phyloP scores from a whole-genome alignment of 202 grass and related monocot species.

The Hordeum pubiflorum region DNA sequence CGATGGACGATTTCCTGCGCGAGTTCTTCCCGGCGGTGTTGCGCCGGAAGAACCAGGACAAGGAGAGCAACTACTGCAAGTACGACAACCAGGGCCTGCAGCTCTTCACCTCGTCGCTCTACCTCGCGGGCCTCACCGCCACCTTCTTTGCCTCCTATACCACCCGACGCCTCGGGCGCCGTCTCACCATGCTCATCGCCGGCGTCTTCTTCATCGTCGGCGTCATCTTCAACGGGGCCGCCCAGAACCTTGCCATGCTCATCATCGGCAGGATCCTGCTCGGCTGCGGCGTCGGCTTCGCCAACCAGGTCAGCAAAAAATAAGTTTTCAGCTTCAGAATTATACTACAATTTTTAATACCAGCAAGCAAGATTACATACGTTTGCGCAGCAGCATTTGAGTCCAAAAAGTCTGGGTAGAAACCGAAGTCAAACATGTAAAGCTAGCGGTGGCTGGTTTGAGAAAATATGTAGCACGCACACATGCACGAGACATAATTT shows the following conservation, averaged over 20 bases:
- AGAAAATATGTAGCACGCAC: background rate
- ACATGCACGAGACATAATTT: background rate
- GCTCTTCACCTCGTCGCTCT: slow-evolving; percentile 87
- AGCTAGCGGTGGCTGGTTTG: slow-evolving; percentile 5
- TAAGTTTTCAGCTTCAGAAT: background rate
- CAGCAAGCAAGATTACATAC: background rate
- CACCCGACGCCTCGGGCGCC: slow-evolving; percentile 66
- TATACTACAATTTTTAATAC: background rate
- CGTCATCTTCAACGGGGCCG: slow-evolving; percentile 73
- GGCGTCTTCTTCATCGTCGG: slow-evolving; percentile 69
- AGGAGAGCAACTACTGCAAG: slow-evolving; percentile 97
- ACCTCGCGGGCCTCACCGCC: slow-evolving; percentile 77
- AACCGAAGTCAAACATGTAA: slow-evolving; percentile 23
- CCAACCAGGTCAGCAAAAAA: slow-evolving; percentile 53
- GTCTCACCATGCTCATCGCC: slow-evolving; percentile 88
- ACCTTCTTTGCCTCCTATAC: slow-evolving; percentile 96
- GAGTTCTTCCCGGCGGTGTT: slow-evolving; percentile 84
- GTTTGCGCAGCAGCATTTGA: background rate
- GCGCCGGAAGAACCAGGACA: slow-evolving; percentile 47
- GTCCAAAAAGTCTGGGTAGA: slow-evolving; percentile 11
- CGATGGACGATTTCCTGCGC: background rate
- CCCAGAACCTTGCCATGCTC: slow-evolving; percentile 73
- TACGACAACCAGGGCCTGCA: slow-evolving; percentile 81
- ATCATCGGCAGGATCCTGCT: slow-evolving; percentile 87
- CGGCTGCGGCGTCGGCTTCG: slow-evolving; percentile 86